phyloP scores from a whole-genome alignment of 1,139 yeast species.

The Yamadazyma triangularis region DNA sequence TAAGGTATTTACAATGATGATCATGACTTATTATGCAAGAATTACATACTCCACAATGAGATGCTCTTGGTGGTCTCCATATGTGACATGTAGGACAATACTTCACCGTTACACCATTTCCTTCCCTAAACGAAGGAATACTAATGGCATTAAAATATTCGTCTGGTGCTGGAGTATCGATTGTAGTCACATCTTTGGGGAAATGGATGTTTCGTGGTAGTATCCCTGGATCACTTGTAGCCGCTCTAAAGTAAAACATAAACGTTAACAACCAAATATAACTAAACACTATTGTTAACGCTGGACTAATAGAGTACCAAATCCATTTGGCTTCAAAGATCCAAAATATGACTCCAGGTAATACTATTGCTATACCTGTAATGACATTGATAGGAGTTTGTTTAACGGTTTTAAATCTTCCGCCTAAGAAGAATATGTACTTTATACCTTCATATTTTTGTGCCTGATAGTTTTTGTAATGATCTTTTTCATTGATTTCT shows the following conservation, averaged over 20 bases:
- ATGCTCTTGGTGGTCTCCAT: constrained; percentile 44
- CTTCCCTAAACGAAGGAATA: constrained; percentile 43
- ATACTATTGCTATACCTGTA: constrained; percentile 30
- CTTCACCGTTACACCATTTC: constrained; percentile 35
- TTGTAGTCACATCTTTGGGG: constrained; percentile 22
- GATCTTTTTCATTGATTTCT: constrained; percentile 8
- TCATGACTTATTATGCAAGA: constrained; percentile 42
- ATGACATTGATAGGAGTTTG: constrained; percentile 30
- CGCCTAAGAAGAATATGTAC: constrained; percentile 56
- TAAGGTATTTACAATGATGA: constrained; percentile 37
- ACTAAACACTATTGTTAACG: constrained; percentile 51
- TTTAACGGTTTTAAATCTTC: constrained; percentile 47
- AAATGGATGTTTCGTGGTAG: constrained; percentile 68
- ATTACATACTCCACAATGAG: constrained; percentile 42
- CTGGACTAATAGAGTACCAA: constrained; percentile 57
- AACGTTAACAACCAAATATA: constrained; percentile 54
- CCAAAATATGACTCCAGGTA: constrained; percentile 48
- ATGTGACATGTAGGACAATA: constrained; percentile 44
- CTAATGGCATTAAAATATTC: constrained; percentile 59
- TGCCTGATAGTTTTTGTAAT: constrained; percentile 30
- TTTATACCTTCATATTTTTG: constrained; percentile 26
- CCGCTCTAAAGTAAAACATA: constrained; percentile 47
- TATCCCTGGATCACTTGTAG: constrained; percentile 66
- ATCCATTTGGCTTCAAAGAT: constrained; percentile 48
- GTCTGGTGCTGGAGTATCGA: constrained; percentile 35